Base-by-base conservation (phyloP, 108 stramenopile genomes). In the Nannochloropsis gaditana region DNA sequence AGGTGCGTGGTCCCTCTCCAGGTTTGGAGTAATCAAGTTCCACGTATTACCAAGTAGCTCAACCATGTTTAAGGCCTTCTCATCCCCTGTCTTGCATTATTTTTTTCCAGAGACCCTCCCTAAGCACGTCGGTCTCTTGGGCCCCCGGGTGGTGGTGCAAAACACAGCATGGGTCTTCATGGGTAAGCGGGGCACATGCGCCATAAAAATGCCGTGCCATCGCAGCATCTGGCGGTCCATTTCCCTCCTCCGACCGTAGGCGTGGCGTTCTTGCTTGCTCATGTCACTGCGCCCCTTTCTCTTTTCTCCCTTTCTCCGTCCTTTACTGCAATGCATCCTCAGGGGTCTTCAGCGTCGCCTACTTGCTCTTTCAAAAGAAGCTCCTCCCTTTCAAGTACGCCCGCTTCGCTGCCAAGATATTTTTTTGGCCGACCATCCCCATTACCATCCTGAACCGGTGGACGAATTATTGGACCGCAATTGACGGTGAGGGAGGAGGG, bases 381-480 rank as follows among this genome's bases (percentile, higher is more conserved):
- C 43, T 82, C 9, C 82, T 82, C 9, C 45, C 82, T 19, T 45
- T 45, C 44, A 15, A 21, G 44, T 45, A 45, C 9, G 45, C 82
- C 45, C 44, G 45, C 43, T 19, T 82, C 19, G 82, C 82, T 15
- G 59, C 59, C 59, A 89, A 89, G 87, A 42, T 89, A 17, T 89
- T 86, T 82, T 89, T 89, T 45, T 89, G 87, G 87, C 88, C 88
- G 6, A 89, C 88, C 9, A 41, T 89, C 17, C 88, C 88, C 1
- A 86, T 89, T 42, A 89, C 88, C 45, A 43, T 88, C 43, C 43
- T 88, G 42, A 81, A 43, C n/a, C 44, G 84, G 11, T 88, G 85
- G 85, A 45, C 84, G n/a, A 89, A 89, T 44, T 89, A 89, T 82
- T 89, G 87, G 87, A 89, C 88, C 10, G 44, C 44, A 84, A 89